Conservation (phyloP, 208 protist species). For the Trypanosoma avium region DNA sequence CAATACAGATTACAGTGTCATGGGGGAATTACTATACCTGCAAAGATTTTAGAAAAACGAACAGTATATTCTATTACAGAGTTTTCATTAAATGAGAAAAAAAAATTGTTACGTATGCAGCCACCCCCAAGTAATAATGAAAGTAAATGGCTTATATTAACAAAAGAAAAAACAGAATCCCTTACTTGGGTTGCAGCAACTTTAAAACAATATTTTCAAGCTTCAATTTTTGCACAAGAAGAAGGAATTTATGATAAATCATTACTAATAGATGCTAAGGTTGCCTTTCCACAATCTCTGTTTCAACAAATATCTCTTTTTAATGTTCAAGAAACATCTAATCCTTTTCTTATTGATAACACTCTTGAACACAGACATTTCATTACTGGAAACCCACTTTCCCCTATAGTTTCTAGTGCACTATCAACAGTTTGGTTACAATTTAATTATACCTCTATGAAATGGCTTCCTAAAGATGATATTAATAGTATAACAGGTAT, state of each 20-base stretch:
- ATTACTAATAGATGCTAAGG: slow-evolving; percentile 15
- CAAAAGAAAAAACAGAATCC: not conserved
- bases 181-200: slow-evolving; percentile 16
- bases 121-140: not conserved
- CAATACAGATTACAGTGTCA: slow-evolving; percentile 17
- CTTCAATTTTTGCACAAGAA: slow-evolving; percentile 12
- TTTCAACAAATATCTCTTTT: slow-evolving; percentile 24
- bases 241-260: not conserved
- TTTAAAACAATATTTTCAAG: slow-evolving; percentile 15
- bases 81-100: slow-evolving; percentile 6
- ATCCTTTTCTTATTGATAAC: slow-evolving; percentile 68
- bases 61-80: slow-evolving; percentile 15
- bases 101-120: not conserved
- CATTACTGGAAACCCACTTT: slow-evolving; percentile 28
- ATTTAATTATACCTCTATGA: slow-evolving; percentile 68
- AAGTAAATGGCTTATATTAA: slow-evolving; percentile 16
- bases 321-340: slow-evolving; percentile 83
- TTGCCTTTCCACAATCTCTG: slow-evolving; percentile 13
- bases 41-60: not conserved
- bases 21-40: slow-evolving; percentile 8
- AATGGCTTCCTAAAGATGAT: slow-evolving; percentile 46
- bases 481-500: slow-evolving; percentile 1
- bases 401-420: slow-evolving; percentile 34
- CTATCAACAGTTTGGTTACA: slow-evolving; percentile 80
- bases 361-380: slow-evolving; percentile 49